Percentiles rank a stretch among this genome's conserved stretches.
These are phyloP conservation scores for Macrophomina tecta DNA, from an alignment of 2,329 filamentous ascomycete species.

Conservation along the genomic window DNA sequence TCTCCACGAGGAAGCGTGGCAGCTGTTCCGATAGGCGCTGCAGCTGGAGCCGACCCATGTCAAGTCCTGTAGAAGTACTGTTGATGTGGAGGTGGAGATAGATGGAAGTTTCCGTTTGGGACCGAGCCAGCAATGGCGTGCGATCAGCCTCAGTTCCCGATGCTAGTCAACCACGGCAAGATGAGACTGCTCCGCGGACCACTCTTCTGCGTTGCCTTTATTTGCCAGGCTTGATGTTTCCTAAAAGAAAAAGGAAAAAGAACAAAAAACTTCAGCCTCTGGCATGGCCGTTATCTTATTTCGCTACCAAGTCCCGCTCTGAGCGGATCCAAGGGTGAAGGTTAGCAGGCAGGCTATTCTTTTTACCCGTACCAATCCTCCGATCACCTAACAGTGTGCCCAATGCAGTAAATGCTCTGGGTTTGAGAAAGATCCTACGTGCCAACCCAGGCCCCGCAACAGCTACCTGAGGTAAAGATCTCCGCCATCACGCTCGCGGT, in stretches of 20 bases:
- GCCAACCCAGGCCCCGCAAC: background rate
- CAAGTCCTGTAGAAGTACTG: slow-evolving; percentile 2
- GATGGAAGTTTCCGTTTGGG: slow-evolving; percentile 19
- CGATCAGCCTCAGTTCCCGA: background rate
- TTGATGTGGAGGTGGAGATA: background rate
- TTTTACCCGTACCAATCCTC: background rate
- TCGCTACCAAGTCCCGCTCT: too few relatives aligned
- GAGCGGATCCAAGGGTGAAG: too few relatives aligned
- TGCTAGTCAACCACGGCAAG: slow-evolving; percentile 8
- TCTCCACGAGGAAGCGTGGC: background rate
- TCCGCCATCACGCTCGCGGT: background rate
- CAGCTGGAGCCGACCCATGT: background rate
- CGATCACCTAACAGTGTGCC: background rate
- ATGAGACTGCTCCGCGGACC: background rate
- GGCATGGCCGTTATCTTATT: too few relatives aligned
- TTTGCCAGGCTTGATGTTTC: background rate
- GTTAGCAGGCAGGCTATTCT: background rate
- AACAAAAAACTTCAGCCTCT: background rate
- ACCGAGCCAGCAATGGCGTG: background rate
- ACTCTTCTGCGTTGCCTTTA: background rate
- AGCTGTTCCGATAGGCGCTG: slow-evolving; percentile 8
- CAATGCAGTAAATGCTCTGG: background rate
- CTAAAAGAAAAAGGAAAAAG: too few relatives aligned
- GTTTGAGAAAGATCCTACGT: background rate
- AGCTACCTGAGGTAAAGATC: background rate